Conservation (phyloP, 1,284 basidiomycete species). For the Puccinia sorghi region DNA sequence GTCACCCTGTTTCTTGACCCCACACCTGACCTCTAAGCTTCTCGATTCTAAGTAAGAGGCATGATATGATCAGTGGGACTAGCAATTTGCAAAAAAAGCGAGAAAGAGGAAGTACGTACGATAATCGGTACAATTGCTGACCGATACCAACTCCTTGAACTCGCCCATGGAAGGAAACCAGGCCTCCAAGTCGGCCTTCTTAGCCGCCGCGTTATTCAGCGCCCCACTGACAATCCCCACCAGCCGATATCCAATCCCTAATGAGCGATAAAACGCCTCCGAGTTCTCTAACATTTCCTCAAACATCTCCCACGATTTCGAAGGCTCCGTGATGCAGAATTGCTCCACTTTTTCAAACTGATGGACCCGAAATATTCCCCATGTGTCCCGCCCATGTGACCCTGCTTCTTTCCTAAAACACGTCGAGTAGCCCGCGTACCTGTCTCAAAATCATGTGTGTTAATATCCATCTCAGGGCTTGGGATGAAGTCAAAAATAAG, state of each 20-base stretch:
- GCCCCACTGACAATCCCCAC: conserved; percentile 96
- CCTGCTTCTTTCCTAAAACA: conserved; percentile 99
- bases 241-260: conserved; percentile 85
- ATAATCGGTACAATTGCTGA: conserved; percentile 62
- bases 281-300: conserved; percentile 85
- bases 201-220: conserved; percentile 91
- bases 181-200: conserved; percentile 92
- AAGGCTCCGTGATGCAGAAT: conserved; percentile 89
- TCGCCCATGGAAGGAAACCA: conserved; percentile 98
- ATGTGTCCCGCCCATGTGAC: conserved; percentile 93
- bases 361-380: conserved; percentile 99
- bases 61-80: not conserved
- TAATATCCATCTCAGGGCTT: no score
- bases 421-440: conserved; percentile 71
- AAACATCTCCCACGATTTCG: conserved; percentile 90
- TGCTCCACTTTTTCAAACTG: conserved; percentile 99
- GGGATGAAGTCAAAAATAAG: not conserved
- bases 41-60: conserved; percentile 69
- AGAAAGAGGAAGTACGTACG: conserved; percentile 52
- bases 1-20: conserved; percentile 81
- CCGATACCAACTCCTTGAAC: conserved; percentile 76
- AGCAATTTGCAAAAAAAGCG: not conserved
- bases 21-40: conserved; percentile 83
- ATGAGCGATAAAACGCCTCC: conserved; percentile 92
- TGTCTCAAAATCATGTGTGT: conserved; percentile 2